A percentile compares a stretch with the other conserved stretches of the same genome.
Conservation (phyloP, 352 stramenopile genomes). For the Phytopythium boreale region DNA sequence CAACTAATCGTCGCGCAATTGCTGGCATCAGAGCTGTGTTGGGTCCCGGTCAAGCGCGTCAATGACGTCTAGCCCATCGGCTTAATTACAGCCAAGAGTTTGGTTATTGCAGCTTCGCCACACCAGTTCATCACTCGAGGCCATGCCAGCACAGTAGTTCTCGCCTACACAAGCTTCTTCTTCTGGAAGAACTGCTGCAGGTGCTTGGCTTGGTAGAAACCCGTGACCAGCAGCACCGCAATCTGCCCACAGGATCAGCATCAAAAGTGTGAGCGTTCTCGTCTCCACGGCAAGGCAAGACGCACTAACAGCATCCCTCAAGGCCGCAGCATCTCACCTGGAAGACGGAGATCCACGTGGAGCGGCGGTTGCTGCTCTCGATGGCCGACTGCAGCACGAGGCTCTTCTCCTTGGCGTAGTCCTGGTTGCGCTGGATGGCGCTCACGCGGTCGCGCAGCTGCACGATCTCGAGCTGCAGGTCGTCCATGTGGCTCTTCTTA, state of each 20-base stretch:
- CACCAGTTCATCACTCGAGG: neutral
- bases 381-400: slow-evolving; percentile 63
- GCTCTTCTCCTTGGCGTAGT: slow-evolving; percentile 84
- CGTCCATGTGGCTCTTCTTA: slow-evolving; percentile 83
- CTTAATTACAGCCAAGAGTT: neutral
- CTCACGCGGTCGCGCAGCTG: slow-evolving; percentile 78
- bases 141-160: neutral
- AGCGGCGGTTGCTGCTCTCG: slow-evolving; percentile 74
- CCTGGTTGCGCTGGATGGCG: slow-evolving; percentile 78
- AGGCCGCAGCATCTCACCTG: slow-evolving; percentile 29
- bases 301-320: neutral
- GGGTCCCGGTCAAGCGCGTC: neutral
- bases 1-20: neutral
- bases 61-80: neutral
- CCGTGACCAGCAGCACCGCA: slow-evolving; percentile 56
- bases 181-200: slow-evolving; percentile 81
- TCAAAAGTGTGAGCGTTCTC: no score
- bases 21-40: neutral
- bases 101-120: neutral
- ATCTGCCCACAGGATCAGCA: slow-evolving; percentile 32
- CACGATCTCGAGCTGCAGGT: slow-evolving; percentile 73
- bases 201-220: slow-evolving; percentile 78
- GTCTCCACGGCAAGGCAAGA: neutral
- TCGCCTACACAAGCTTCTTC: slow-evolving; percentile 81
- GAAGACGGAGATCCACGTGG: slow-evolving; percentile 81